Evolutionary conservation across 345 rosid species (phyloP).

Genomic region (Garcia nutans): DNA sequence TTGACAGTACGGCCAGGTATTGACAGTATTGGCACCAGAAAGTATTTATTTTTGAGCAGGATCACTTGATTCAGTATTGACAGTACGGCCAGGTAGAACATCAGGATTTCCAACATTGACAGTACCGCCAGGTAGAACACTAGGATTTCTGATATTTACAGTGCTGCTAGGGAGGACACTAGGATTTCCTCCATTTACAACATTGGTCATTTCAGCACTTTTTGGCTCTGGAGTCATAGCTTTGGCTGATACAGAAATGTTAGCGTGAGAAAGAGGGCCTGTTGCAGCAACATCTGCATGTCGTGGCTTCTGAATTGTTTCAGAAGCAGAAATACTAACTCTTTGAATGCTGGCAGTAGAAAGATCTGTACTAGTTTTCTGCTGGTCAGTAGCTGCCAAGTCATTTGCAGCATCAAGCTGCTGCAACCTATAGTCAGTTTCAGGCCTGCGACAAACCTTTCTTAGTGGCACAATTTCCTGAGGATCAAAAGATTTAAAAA

Average conservation of each 20-base stretch:
- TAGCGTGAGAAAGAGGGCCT: constrained; percentile 12
- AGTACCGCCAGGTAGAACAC: too few species aligned
- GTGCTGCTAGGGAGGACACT: constrained; percentile 1
- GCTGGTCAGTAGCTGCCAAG: constrained; percentile 35
- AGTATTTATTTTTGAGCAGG: constrained; percentile 19
- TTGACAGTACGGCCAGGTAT: background rate
- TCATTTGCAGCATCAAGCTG: constrained; percentile 78
- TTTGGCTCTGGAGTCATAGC: constrained; percentile 7
- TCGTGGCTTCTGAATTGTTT: constrained; percentile 40
- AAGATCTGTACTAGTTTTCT: constrained; percentile 30
- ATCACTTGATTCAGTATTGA: constrained; percentile 1
- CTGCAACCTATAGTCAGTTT: constrained; percentile 96
- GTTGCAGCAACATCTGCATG: background rate
- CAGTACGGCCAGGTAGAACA: too few species aligned
- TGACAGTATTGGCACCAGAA: too few species aligned
- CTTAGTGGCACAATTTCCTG: constrained; percentile 98
- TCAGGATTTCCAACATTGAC: too few species aligned
- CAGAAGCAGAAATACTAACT: constrained; percentile 23
- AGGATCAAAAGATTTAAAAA: constrained; percentile 2
- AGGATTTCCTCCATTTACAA: constrained; percentile 18
- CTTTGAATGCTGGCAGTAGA: constrained; percentile 20
- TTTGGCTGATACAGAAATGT: constrained; percentile 19
- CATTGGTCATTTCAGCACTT: constrained; percentile 14
- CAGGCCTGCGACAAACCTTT: constrained; percentile 94
- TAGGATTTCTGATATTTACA: background rate